A percentile compares a stretch with the other conserved stretches of the same genome.
phyloP scores from a whole-genome alignment of 208 protist genomes.

The Leishmania aethiopica region DNA sequence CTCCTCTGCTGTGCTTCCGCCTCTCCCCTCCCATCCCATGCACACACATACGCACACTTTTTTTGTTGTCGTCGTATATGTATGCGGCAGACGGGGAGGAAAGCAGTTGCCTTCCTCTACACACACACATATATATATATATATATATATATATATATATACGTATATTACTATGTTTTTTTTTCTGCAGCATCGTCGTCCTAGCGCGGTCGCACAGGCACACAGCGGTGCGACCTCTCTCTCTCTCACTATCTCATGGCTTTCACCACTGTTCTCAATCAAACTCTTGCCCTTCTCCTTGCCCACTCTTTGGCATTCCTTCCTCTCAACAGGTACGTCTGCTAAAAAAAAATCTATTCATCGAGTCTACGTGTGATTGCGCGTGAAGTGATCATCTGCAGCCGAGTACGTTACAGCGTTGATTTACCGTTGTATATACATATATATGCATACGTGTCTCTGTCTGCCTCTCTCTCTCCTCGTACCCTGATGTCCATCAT shows the following conservation, averaged over 20 bases:
- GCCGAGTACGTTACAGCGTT: not conserved
- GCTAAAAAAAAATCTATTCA: not conserved
- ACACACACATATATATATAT: not conserved
- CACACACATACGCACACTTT: no score
- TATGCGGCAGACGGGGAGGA: not conserved
- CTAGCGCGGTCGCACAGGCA: not conserved
- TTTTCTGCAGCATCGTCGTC: not conserved
- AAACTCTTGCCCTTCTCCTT: not conserved
- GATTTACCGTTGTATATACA: no score
- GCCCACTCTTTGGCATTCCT: not conserved
- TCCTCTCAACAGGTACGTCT: not conserved
- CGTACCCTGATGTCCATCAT: constrained; percentile 48
- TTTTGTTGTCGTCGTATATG: not conserved
- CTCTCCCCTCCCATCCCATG: not conserved
- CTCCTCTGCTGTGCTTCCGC: not conserved
- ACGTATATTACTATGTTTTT: not conserved
- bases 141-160: not conserved
- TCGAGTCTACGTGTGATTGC: not conserved
- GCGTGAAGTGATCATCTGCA: not conserved
- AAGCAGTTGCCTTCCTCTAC: not conserved
- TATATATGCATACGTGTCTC: not conserved
- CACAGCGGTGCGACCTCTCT: not conserved
- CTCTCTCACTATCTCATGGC: not conserved
- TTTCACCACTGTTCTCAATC: not conserved
- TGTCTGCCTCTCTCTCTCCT: not conserved